phyloP scores from a whole-genome alignment of 352 stramenopile genomes.

The Plasmopara halstedii region DNA sequence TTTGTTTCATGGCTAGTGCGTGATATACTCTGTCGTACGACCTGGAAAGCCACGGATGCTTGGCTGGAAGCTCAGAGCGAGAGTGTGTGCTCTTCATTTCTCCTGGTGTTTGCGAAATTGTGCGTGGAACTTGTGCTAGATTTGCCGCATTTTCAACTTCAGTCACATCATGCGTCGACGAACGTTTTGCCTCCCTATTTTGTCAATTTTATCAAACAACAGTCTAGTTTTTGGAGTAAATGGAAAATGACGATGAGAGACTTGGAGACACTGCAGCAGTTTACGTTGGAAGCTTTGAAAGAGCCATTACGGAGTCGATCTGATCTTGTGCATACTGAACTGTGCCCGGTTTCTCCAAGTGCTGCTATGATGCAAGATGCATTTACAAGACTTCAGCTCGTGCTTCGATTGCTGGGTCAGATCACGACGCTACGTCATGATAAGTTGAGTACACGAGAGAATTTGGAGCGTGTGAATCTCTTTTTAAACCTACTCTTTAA shows the following conservation, averaged over 20 bases:
- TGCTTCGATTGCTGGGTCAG: slow-evolving; percentile 48
- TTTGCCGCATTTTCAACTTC: slow-evolving; percentile 57
- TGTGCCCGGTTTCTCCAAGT: slow-evolving; percentile 39
- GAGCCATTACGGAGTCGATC: slow-evolving; percentile 25
- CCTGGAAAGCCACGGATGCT: slow-evolving; percentile 66
- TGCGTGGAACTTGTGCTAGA: slow-evolving; percentile 74
- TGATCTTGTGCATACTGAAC: background rate
- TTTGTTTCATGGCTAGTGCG: slow-evolving; percentile 82
- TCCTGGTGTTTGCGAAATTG: slow-evolving; percentile 64
- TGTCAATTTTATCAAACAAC: slow-evolving; percentile 83
- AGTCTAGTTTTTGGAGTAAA: slow-evolving; percentile 55
- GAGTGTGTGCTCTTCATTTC: slow-evolving; percentile 49
- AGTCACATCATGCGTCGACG: slow-evolving; percentile 37
- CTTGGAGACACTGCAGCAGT: slow-evolving; percentile 48
- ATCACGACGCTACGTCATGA: slow-evolving; percentile 62
- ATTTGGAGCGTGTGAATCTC: slow-evolving; percentile 38
- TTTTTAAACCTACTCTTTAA: slow-evolving; percentile 48
- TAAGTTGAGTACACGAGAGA: slow-evolving; percentile 33
- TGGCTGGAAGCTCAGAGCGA: slow-evolving; percentile 58
- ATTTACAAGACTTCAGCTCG: slow-evolving; percentile 61
- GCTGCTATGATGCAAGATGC: slow-evolving; percentile 68
- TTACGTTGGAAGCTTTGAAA: slow-evolving; percentile 45
- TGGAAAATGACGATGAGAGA: slow-evolving; percentile 63
- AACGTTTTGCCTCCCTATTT: slow-evolving; percentile 79
- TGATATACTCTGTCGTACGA: slow-evolving; percentile 71